Evolutionary conservation across 495 filamentous ascomycete genomes (phyloP).

Genomic region (Cercophora scortea): DNA sequence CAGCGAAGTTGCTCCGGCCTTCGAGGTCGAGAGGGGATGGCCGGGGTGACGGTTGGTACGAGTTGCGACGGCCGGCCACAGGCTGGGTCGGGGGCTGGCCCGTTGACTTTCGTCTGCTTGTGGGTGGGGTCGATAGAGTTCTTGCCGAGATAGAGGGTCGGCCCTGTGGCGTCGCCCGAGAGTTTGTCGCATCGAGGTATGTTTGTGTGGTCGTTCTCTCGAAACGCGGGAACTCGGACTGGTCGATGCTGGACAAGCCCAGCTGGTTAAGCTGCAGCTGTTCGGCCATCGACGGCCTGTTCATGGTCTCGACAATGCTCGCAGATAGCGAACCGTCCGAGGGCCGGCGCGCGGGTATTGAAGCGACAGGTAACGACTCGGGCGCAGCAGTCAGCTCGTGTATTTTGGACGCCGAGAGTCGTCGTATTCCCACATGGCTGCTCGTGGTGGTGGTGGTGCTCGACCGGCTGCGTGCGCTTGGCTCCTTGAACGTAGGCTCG

Average conservation of each 20-base stretch:
- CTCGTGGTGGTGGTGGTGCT: conserved; percentile 30
- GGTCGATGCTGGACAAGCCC: neutral
- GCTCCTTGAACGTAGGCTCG: no score
- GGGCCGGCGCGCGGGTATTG: conserved; percentile 15
- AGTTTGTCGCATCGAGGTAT: neutral
- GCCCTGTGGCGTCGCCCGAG: neutral
- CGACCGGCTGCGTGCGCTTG: conserved; percentile 19
- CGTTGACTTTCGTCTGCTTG: conserved; percentile 25
- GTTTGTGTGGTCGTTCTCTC: neutral
- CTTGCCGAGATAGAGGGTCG: conserved; percentile 18
- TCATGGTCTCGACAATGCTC: conserved; percentile 22
- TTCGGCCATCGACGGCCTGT: conserved; percentile 22
- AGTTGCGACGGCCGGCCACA: conserved; percentile 21
- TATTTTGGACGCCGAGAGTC: conserved; percentile 50
- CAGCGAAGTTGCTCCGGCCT: conserved; percentile 7
- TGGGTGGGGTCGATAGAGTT: conserved; percentile 39
- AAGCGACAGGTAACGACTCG: conserved; percentile 38
- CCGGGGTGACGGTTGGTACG: conserved; percentile 18
- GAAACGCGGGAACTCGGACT: neutral
- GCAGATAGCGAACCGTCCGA: conserved; percentile 28
- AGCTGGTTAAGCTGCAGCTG: conserved; percentile 9
- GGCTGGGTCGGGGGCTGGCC: conserved; percentile 15
- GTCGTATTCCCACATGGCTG: conserved; percentile 35
- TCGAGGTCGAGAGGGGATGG: conserved; percentile 26
- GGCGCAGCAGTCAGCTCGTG: conserved; percentile 46